These are phyloP conservation scores for Aureobasidium sp. DNA, from an alignment of 2,329 filamentous ascomycete species.

Conservation along the genomic window DNA sequence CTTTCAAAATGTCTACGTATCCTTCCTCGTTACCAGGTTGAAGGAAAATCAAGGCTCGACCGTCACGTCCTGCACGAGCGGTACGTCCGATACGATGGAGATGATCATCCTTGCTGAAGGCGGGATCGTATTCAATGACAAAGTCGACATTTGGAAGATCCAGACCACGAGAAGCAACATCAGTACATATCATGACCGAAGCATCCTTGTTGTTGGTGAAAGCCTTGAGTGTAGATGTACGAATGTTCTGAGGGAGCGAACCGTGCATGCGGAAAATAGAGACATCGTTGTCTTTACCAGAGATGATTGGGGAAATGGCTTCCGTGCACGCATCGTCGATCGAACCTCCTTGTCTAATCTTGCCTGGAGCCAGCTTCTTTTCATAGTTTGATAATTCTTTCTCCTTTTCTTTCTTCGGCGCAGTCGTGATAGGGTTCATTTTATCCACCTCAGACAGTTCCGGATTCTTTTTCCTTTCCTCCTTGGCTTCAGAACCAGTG, in stretches of 20 bases:
- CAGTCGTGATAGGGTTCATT: conserved; percentile 16
- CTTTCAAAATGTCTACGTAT: conserved; percentile 72
- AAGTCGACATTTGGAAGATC: conserved; percentile 93
- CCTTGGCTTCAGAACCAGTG: conserved; percentile 24
- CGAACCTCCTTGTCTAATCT: conserved; percentile 35
- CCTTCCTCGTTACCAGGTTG: conserved; percentile 87
- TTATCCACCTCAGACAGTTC: conserved; percentile 20
- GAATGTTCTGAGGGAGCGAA: conserved; percentile 78
- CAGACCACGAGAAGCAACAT: conserved; percentile 90
- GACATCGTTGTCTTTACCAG: conserved; percentile 59
- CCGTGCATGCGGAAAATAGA: conserved; percentile 82
- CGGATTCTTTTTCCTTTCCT: conserved; percentile 22
- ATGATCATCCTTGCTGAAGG: conserved; percentile 89
- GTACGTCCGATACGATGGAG: conserved; percentile 92
- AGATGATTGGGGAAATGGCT: conserved; percentile 64
- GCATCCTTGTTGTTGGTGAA: conserved; percentile 70
- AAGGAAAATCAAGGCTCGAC: conserved; percentile 82
- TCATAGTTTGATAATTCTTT: conserved; percentile 12
- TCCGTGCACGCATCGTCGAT: conserved; percentile 47
- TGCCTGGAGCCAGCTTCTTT: conserved; percentile 26
- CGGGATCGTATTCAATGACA: conserved; percentile 92
- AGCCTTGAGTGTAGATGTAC: conserved; percentile 75
- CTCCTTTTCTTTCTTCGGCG: conserved; percentile 16
- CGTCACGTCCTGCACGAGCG: conserved; percentile 81
- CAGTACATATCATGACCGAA: conserved; percentile 82